Evolutionary conservation across 805 yeast genomes (phyloP).

Genomic region (Saccharomycopsis capsularis): DNA sequence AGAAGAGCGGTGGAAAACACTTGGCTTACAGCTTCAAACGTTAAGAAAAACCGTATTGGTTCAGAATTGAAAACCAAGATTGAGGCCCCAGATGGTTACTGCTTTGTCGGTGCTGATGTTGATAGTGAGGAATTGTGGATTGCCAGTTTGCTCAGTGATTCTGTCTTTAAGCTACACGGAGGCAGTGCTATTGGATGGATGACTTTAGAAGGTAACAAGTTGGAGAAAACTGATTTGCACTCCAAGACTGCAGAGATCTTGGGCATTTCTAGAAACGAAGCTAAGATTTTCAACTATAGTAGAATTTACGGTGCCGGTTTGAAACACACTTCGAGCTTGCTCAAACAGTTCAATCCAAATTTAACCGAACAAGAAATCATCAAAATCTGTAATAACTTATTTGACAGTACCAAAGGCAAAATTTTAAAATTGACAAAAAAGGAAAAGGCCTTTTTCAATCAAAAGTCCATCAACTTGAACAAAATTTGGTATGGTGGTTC

Average conservation of each 20-base stretch:
- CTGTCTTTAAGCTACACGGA: conserved; percentile 83
- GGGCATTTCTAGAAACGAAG: conserved; percentile 86
- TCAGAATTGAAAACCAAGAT: conserved; percentile 88
- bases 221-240: conserved; percentile 88
- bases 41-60: conserved; percentile 78
- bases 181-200: conserved; percentile 98
- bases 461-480: conserved; percentile 25
- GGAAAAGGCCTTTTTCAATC: conserved; percentile 26
- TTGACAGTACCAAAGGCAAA: conserved; percentile 78
- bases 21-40: conserved; percentile 97
- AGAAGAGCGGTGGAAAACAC: conserved; percentile 95
- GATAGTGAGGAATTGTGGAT: conserved; percentile 99
- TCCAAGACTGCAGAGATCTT: conserved; percentile 86
- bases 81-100: conserved; percentile 81
- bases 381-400: conserved; percentile 56
- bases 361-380: conserved; percentile 62
- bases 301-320: conserved; percentile 97
- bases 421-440: conserved; percentile 24
- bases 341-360: conserved; percentile 75
- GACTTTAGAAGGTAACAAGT: conserved; percentile 94
- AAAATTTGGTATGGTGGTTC: conserved; percentile 81
- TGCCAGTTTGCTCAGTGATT: conserved; percentile 90
- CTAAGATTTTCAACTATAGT: conserved; percentile 93
- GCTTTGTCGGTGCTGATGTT: conserved; percentile 96
- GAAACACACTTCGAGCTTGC: conserved; percentile 75